Base-by-base conservation (phyloP, 1,284 basidiomycete genomes). In the Neolentinus lepideus region DNA sequence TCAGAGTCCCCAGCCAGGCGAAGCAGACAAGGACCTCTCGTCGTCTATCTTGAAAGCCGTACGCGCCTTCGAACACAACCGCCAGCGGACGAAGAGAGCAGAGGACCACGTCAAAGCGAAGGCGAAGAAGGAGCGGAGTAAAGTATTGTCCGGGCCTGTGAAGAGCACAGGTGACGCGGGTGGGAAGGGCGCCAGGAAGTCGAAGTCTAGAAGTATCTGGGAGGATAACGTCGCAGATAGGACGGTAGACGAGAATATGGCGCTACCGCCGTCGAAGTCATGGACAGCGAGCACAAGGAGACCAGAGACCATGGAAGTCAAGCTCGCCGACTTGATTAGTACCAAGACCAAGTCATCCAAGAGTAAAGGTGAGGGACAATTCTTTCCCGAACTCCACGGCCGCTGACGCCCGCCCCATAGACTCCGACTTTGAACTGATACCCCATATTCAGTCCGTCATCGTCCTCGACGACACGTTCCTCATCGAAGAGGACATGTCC, bases 351-450 rank as follows among this genome's bases (percentile, higher is more conserved):
- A 75, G 67, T 61, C 70, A 54, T 71, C 72, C 57, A 76, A 75
- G 66, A 62, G 64, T 60, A 67, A 66, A 59, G 69, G 74, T 72
- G 66, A 62, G 66, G 8, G 16, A 16, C 6, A 16, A 8, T 6
- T 16, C 19, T 43, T n/a, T 6, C 16, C 12, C 8, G 6, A 43
- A 6, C 38, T 43, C 19, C 38, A 31, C 6, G 29, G 12, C 12
- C 33, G 19, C 27, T 52, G 27, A 52, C 51, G 10, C 27, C 4
- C 27, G n/a, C 6, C 27, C 50, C 19, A 11, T 57, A 73, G 74
- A 69, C 21, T 65, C 67, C 35, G 80, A 81, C 58, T 84, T 80
- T 60, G 81, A 83, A 66, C 61, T 83, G 22, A 67, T 84, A 14
- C 77, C 79, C 3, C 70, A 68, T 45, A 64, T 78, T 31, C 77